Evolutionary conservation across 768 basidiomycete species (phyloP).

Genomic region (Porphyrellus cyaneotinctus): DNA sequence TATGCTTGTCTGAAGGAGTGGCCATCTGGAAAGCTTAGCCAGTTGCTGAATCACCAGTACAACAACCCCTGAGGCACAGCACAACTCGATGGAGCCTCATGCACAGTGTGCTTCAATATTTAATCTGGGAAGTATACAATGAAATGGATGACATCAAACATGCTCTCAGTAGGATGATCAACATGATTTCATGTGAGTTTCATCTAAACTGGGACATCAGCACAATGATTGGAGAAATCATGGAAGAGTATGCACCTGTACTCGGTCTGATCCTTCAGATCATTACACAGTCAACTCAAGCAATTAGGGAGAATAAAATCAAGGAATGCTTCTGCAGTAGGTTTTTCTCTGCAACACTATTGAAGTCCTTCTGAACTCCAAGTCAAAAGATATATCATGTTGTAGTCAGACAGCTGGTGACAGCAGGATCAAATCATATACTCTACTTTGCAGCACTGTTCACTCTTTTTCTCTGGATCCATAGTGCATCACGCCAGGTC

Average conservation of each 20-base stretch:
- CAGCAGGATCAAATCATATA: not conserved
- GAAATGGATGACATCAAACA: not conserved
- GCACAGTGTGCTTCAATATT: not conserved
- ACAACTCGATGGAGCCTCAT: not conserved
- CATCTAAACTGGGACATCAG: not conserved
- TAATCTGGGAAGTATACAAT: not conserved
- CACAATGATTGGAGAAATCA: not conserved
- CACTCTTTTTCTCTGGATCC: not conserved
- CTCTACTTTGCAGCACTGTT: not conserved
- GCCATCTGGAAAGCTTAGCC: not conserved
- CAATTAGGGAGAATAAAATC: not conserved
- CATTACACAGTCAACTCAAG: not conserved
- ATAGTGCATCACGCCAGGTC: not conserved
- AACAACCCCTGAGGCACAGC: not conserved
- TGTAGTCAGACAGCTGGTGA: not conserved
- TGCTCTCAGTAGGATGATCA: not conserved
- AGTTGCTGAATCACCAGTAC: not conserved
- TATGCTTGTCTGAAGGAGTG: not conserved
- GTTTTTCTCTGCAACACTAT: not conserved
- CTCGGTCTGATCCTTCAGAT: not conserved
- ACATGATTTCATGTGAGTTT: not conserved
- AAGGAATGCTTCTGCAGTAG: not conserved
- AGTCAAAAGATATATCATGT: not conserved
- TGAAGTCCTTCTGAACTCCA: no score
- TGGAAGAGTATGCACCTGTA: not conserved